A percentile compares a stretch with the other conserved stretches of the same genome.
Evolutionary conservation across 805 yeast species (phyloP).

Genomic region (Candida gorgasii): DNA sequence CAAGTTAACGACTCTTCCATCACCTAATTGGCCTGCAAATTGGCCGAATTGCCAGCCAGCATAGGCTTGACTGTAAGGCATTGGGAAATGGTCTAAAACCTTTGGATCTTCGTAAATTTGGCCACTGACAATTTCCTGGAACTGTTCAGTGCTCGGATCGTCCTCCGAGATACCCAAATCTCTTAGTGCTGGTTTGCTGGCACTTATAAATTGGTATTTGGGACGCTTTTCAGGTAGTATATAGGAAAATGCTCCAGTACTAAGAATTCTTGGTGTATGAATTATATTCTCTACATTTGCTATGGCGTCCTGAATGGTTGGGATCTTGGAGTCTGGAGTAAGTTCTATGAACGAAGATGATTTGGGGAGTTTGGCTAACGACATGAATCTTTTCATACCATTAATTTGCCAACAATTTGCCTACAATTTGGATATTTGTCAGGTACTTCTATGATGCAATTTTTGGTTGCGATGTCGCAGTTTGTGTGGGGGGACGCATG

Average conservation of each 20-base stretch:
- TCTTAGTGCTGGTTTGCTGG: constrained; percentile 58
- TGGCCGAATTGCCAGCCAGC: constrained; percentile 97
- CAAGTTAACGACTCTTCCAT: constrained; percentile 84
- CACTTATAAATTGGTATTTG: constrained; percentile 53
- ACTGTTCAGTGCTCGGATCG: constrained; percentile 45
- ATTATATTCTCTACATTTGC: constrained; percentile 31
- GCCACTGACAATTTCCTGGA: constrained; percentile 64
- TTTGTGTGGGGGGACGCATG: background rate
- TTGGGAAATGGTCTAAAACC: constrained; percentile 34
- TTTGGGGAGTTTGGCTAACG: constrained; percentile 29
- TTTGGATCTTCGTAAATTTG: constrained; percentile 38
- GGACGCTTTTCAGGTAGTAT: constrained; percentile 64
- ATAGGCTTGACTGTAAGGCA: constrained; percentile 88
- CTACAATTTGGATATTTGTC: background rate
- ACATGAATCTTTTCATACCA: constrained; percentile 9
- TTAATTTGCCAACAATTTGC: no score
- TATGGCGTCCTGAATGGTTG: constrained; percentile 24
- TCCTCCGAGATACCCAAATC: constrained; percentile 56
- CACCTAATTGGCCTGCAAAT: constrained; percentile 97
- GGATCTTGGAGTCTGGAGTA: constrained; percentile 32
- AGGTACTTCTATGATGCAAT: no score
- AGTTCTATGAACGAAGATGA: constrained; percentile 27
- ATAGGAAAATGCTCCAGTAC: constrained; percentile 72
- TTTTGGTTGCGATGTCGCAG: background rate
- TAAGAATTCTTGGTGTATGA: constrained; percentile 38